Evolutionary conservation across 2,329 filamentous ascomycete species (phyloP), one percentile per base, ranked within the genome.

Genomic region (Cadophora gregata): DNA sequence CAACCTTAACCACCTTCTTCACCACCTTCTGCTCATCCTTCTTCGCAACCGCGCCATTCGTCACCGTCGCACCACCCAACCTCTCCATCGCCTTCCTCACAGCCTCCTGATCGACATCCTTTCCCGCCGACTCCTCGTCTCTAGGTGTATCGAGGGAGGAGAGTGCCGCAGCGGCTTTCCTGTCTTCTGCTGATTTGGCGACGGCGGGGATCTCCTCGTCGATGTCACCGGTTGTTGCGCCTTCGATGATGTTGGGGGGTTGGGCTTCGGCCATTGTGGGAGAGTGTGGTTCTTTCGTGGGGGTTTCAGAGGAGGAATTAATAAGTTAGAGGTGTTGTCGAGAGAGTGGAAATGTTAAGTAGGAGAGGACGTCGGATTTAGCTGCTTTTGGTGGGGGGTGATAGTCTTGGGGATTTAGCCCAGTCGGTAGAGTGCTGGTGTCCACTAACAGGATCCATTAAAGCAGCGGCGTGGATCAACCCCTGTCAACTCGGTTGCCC

Each of bases 131-230:
- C 53, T 83, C 80, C 33, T 85, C 82, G 58, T 83, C 82, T 66
- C 81, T 82, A 45, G 79, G 77, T 51, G 81, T 66, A 76, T 93
- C 90, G 71, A 94, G 88, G 68, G 85, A 86, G 58, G 89, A 90
- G 67, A 93, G 86, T 33, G 91, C 91, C 7, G 88, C 89, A 48
- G 90, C 90, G 55, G 90, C 90, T 79, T 93, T 93, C 79, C 90
- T 88, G 80, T 93, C 90, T 79, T 93, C 90, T 75, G 90, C 90
- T 50, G 86, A 87, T 79, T 89, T 90, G 75, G 85, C 84, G 65
- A 81, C 79, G 21, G 72, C 69, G 14, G 75, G 78, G 71, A 83
- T 79, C 72, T 87, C 85, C 68, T 88, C 86, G 65, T 88, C 86
- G 69, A 84, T 81, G 69, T 88, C 86, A 68, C 83, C 85, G 55